Base-by-base conservation (phyloP, 148 eudicot genomes). In the Nyssa sinensis region DNA sequence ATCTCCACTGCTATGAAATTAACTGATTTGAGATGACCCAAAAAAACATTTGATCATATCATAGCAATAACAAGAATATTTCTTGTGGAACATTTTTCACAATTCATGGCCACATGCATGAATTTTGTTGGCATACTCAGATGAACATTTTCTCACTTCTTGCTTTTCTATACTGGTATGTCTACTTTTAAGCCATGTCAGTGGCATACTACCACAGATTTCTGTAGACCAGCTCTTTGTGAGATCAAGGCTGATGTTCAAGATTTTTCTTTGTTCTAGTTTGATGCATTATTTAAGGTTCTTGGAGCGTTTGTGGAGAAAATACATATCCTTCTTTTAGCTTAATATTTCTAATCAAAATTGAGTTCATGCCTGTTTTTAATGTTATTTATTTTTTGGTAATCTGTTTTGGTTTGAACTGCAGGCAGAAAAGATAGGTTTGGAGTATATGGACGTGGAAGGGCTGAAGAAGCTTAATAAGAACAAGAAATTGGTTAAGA, bases 381-480 rank as follows among this genome's bases (percentile, higher is more conserved):
- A 69, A 19, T 0, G 39, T 51, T 23, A 7, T 21, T 30, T 21
- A 10, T 53, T 6, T 53, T 53, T 30, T n/a, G 23, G 17, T 30
- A 10, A 23, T 9, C 10, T 71, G 53, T 19, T 39, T 1, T 10
- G 13, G 2, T 3, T 59, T 74, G 31, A 66, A 57, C 47, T 80
- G 73, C 86, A 89, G 93, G 96, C 96, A 25, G 87, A 84, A 75
- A 91, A 83, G 73, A 84, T 87, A 14, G 93, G 93, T 33, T 62
- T 91, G 87, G 91, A 91, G 71, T 91, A 82, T 70, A 91, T 91
- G 96, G 96, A 91, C 81, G 96, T 91, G 16, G 96, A 90, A 76
- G 90, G 89, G 17, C 75, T 90, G 85, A 90, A 90, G 76, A 90
- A 90, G 77, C 85, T 90, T 39, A 91, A 91, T 89, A 91, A 91